phyloP scores from a whole-genome alignment of 306 rosid genomes.

The Malus fusca region DNA sequence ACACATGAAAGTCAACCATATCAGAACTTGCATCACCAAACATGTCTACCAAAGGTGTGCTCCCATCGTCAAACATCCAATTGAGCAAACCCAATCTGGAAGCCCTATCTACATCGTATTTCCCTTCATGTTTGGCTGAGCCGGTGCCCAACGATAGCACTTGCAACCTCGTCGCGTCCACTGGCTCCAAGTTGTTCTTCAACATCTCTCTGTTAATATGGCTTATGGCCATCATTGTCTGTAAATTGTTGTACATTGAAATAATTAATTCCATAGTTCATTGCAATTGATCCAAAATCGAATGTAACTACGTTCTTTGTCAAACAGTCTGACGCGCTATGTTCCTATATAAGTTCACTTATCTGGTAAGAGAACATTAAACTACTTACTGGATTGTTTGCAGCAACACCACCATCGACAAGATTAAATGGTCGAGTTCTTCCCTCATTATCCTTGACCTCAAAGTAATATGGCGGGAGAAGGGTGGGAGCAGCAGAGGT shows the following conservation, averaged over 20 bases:
- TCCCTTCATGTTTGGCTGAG: slow-evolving; percentile 24
- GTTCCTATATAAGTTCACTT: neutral
- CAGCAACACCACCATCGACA: slow-evolving; percentile 36
- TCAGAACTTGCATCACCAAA: slow-evolving; percentile 30
- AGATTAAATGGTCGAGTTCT: slow-evolving; percentile 17
- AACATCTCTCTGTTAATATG: slow-evolving; percentile 15
- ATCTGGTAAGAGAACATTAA: neutral
- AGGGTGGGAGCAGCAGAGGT: slow-evolving; percentile 44
- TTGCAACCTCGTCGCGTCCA: slow-evolving; percentile 12
- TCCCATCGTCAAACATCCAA: slow-evolving; percentile 26
- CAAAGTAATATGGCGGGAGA: slow-evolving; percentile 32
- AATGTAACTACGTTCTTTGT: neutral
- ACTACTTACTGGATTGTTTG: slow-evolving; percentile 39
- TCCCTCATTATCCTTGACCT: slow-evolving; percentile 9
- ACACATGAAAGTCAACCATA: slow-evolving; percentile 36
- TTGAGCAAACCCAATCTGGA: slow-evolving; percentile 26
- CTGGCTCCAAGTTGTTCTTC: neutral
- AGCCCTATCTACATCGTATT: slow-evolving; percentile 24
- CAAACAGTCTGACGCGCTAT: neutral
- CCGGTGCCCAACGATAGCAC: slow-evolving; percentile 43
- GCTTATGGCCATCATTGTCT: slow-evolving; percentile 38
- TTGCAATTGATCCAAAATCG: neutral
- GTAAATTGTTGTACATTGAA: neutral
- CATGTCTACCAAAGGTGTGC: slow-evolving; percentile 29
- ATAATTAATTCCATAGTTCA: neutral